Evolutionary conservation across 768 basidiomycete genomes (phyloP), one percentile per base, ranked within the genome.

Genomic region (Trametes meyenii): DNA sequence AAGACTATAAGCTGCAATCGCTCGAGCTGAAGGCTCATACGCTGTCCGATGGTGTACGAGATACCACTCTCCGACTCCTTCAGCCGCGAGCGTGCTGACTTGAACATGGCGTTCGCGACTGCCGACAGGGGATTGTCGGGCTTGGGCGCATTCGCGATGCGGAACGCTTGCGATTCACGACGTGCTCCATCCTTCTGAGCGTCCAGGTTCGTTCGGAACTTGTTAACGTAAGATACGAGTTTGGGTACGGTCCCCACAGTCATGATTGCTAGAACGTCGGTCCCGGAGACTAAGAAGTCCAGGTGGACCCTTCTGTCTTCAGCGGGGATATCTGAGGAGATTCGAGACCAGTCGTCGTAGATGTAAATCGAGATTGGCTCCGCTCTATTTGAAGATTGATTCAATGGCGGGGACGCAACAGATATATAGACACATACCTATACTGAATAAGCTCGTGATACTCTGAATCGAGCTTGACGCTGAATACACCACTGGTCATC

Each of bases 101-200:
- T 78, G 40, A 94, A 73, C 85, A 94, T 90, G 33, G 92, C 90
- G 63, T 90, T 85, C 1, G 93, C 92, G n/a, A 94, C 91, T 13
- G 89, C 85, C 1, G 90, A 91, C 16, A 95, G 77, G 1, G 92
- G 87, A 64, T 92, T 93, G 52, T 87, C 87, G 7, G 89, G 89
- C 67, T 84, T 88, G 5, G 89, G 87, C 5, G 81, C 77, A n/a
- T 83, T 83, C 14, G 85, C 85, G n/a, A 82, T 80, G 23, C 88
- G 80, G 79, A 91, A 95, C 1, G 88, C 86, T 60, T 81, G 82
- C 1, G 92, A 94, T 74, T 93, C 91, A 40, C 85, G 80, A 63
- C 85, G 86, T 2, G 94, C 94, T 1, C 88, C 90, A 64, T 86
- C 83, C 45, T 83, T 80, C 71, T 95, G 92, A 5, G 81, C 77